Evolutionary conservation across 768 basidiomycete species (phyloP).

Genomic region (Rhodocollybia butyracea): DNA sequence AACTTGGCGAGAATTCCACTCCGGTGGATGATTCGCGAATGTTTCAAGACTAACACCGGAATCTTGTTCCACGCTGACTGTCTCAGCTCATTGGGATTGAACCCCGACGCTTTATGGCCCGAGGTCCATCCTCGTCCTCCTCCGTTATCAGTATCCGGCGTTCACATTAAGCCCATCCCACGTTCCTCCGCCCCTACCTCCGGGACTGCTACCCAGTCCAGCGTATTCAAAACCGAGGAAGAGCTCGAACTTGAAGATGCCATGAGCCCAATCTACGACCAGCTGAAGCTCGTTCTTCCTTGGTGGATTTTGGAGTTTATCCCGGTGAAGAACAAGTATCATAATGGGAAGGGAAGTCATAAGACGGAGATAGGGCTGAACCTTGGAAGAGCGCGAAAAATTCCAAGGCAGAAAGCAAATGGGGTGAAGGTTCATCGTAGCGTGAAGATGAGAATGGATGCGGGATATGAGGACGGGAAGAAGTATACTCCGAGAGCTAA

Average conservation of each 20-base stretch:
- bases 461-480: conserved; percentile 9
- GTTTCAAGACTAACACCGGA: conserved; percentile 52
- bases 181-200: conserved; percentile 11
- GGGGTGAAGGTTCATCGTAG: conserved; percentile 42
- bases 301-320: conserved; percentile 72
- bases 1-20: conserved; percentile 69
- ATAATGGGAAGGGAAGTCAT: conserved; percentile 21
- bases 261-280: conserved; percentile 49
- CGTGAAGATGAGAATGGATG: conserved; percentile 45
- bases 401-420: conserved; percentile 30
- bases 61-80: conserved; percentile 53
- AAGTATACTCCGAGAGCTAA: conserved; percentile 7
- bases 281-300: conserved; percentile 37
- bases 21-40: conserved; percentile 75
- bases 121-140: conserved; percentile 37
- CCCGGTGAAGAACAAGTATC: conserved; percentile 37
- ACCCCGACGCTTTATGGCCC: conserved; percentile 41
- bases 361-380: conserved; percentile 24
- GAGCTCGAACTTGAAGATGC: conserved; percentile 64
- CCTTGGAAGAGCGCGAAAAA: conserved; percentile 36
- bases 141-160: conserved; percentile 27
- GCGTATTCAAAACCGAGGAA: conserved; percentile 38
- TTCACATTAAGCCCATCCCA: conserved; percentile 11
- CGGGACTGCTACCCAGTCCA: conserved; percentile 13
- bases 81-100: conserved; percentile 44